Percentiles rank a stretch among this genome's conserved stretches.
Evolutionary conservation across 1,284 basidiomycete genomes (phyloP).

Genomic region (Ceratobasidium sp.): DNA sequence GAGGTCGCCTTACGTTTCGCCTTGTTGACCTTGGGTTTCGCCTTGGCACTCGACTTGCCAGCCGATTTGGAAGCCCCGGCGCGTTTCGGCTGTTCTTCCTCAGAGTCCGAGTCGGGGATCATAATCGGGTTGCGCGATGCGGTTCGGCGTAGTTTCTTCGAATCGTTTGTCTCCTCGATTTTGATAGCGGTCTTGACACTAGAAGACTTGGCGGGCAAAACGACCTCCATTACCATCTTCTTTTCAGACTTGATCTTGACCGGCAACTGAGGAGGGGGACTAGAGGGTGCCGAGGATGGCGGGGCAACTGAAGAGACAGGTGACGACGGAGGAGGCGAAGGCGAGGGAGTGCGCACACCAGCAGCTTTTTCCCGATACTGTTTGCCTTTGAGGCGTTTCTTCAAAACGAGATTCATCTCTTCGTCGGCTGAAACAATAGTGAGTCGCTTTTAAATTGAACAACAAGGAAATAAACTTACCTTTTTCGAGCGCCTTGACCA

Average conservation of each 20-base stretch:
- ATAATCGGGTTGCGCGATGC: slow-evolving; percentile 37
- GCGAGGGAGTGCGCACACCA: slow-evolving; percentile 48
- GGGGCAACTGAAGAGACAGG: slow-evolving; percentile 33
- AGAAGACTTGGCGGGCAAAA: slow-evolving; percentile 59
- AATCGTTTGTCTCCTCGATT: background rate
- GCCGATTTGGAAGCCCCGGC: slow-evolving; percentile 54
- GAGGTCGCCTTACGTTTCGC: slow-evolving; percentile 41
- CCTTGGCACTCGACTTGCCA: slow-evolving; percentile 40
- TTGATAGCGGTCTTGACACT: slow-evolving; percentile 13
- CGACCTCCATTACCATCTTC: slow-evolving; percentile 65
- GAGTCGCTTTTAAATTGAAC: slow-evolving; percentile 14
- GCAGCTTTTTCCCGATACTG: slow-evolving; percentile 66
- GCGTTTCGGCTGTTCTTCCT: slow-evolving; percentile 48
- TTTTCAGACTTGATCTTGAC: slow-evolving; percentile 1
- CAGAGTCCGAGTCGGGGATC: slow-evolving; percentile 25
- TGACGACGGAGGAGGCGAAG: slow-evolving; percentile 32
- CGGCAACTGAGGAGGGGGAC: background rate
- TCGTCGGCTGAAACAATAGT: slow-evolving; percentile 41
- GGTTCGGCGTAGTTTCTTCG: slow-evolving; percentile 5
- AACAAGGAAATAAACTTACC: slow-evolving; percentile 61
- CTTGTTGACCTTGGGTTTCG: slow-evolving; percentile 51
- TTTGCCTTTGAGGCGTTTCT: slow-evolving; percentile 82
- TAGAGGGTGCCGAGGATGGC: slow-evolving; percentile 42
- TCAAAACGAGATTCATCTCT: slow-evolving; percentile 60
- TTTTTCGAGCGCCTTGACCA: slow-evolving; percentile 71